phyloP scores from a whole-genome alignment of 2,329 filamentous ascomycete species.

The Cryphonectria radicalis region DNA sequence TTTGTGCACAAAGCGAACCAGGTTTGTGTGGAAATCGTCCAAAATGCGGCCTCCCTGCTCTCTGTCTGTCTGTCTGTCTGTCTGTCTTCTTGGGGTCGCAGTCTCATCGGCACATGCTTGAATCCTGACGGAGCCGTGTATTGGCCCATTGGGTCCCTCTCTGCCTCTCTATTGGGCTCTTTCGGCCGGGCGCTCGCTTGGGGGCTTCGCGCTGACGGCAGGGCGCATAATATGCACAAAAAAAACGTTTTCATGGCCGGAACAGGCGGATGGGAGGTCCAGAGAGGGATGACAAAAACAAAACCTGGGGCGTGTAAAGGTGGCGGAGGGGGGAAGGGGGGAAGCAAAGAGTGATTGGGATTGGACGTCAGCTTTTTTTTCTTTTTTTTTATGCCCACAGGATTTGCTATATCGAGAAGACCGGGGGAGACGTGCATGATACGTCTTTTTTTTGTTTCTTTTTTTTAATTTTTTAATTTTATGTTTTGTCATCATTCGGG shows the following conservation, averaged over 20 bases:
- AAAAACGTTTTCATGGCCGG: not conserved
- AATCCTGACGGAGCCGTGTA: not conserved
- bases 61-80: not conserved
- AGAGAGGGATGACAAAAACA: not conserved
- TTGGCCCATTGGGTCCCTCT: not conserved
- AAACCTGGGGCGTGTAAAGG: not conserved
- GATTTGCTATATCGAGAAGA: not conserved
- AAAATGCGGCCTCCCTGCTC: not conserved
- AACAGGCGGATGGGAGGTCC: not conserved
- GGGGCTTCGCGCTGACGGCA: slow-evolving; percentile 8
- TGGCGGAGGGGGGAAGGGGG: not conserved
- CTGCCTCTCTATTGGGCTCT: not conserved
- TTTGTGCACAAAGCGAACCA: not conserved
- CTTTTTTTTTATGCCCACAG: not conserved
- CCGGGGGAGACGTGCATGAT: not conserved
- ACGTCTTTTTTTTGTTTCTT: too few species aligned
- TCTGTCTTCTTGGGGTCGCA: not conserved
- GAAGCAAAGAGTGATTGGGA: not conserved
- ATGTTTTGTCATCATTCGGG: not conserved
- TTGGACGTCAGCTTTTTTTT: not conserved
- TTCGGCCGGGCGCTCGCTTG: not conserved
- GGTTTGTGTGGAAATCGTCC: not conserved
- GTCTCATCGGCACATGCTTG: not conserved
- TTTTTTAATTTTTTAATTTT: too few species aligned
- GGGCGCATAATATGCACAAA: not conserved